phyloP scores from a whole-genome alignment of 2,329 filamentous ascomycete genomes.

The Mariannaea elegans region DNA sequence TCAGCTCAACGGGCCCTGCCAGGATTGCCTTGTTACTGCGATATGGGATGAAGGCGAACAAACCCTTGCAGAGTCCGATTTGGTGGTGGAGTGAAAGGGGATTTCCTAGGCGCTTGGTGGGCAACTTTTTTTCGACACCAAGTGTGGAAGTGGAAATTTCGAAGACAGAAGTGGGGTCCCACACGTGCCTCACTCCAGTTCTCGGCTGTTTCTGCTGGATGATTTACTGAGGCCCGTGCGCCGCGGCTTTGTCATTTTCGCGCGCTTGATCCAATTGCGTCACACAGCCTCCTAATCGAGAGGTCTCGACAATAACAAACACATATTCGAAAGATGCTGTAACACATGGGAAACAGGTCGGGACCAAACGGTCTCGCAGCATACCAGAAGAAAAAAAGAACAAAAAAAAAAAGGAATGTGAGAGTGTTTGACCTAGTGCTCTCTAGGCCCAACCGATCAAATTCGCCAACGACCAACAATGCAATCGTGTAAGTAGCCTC shows the following conservation, averaged over 20 bases:
- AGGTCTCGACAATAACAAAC: background rate
- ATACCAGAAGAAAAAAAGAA: too few relatives aligned
- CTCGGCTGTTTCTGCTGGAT: background rate
- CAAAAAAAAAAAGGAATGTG: too few relatives aligned
- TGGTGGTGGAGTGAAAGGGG: conserved; percentile 24
- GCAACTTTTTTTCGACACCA: conserved; percentile 31
- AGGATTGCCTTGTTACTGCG: background rate
- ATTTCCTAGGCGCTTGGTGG: conserved; percentile 28
- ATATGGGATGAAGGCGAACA: background rate
- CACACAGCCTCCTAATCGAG: background rate
- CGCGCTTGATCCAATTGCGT: conserved; percentile 13
- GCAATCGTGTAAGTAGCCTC: too few relatives aligned
- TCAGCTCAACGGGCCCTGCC: conserved; percentile 1
- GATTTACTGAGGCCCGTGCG: conserved; percentile 31
- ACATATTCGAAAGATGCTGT: background rate
- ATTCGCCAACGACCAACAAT: too few relatives aligned
- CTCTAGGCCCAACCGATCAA: too few relatives aligned
- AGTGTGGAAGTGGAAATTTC: conserved; percentile 36
- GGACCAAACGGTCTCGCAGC: too few relatives aligned
- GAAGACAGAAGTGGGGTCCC: conserved; percentile 36
- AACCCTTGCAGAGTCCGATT: conserved; percentile 6
- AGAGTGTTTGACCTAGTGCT: too few relatives aligned
- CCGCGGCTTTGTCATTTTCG: background rate
- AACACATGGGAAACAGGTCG: too few relatives aligned
- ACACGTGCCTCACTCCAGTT: conserved; percentile 41